These are phyloP conservation scores for Piper betle DNA, from an alignment of 164 flowering plant genomes.

Conservation along the genomic window DNA sequence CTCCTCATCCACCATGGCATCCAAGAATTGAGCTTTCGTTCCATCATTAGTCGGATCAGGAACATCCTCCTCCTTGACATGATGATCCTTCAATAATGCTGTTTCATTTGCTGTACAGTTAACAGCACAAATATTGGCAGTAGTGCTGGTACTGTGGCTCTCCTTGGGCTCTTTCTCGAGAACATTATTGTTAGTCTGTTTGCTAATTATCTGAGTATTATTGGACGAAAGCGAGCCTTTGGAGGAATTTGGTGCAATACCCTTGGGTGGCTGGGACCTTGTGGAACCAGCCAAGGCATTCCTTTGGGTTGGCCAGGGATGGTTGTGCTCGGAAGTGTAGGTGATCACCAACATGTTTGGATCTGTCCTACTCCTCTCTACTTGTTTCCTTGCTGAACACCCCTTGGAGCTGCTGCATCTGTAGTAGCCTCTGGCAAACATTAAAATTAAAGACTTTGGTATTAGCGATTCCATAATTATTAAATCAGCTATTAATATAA, in stretches of 20 bases:
- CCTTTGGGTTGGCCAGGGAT: conserved; percentile 94
- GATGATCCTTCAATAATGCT: conserved; percentile 1
- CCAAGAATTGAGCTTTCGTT: conserved; percentile 9
- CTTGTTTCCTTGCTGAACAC: conserved; percentile 88
- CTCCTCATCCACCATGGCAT: conserved; percentile 7
- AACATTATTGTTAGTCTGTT: conserved; percentile 7
- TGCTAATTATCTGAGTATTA: too few relatives aligned
- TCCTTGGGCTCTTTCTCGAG: conserved; percentile 35
- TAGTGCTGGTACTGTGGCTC: too few relatives aligned
- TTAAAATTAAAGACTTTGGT: too few relatives aligned
- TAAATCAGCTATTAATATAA: not conserved
- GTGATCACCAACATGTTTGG: conserved; percentile 90
- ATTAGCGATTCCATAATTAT: too few relatives aligned
- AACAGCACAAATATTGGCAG: conserved; percentile 5
- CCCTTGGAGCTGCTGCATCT: conserved; percentile 95
- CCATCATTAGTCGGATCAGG: too few relatives aligned
- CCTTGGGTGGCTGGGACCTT: conserved; percentile 45
- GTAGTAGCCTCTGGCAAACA: conserved; percentile 59
- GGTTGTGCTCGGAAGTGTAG: conserved; percentile 92
- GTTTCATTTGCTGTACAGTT: conserved; percentile 1
- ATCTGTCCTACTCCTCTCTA: conserved; percentile 77
- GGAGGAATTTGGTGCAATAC: conserved; percentile 21
- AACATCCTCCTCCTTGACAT: conserved; percentile 43
- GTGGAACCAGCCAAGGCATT: conserved; percentile 88
- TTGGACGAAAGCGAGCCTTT: conserved; percentile 17